These are phyloP conservation scores for Paramecium sonneborni DNA, from an alignment of 73 alveolate genomes.

Conservation along the genomic window DNA sequence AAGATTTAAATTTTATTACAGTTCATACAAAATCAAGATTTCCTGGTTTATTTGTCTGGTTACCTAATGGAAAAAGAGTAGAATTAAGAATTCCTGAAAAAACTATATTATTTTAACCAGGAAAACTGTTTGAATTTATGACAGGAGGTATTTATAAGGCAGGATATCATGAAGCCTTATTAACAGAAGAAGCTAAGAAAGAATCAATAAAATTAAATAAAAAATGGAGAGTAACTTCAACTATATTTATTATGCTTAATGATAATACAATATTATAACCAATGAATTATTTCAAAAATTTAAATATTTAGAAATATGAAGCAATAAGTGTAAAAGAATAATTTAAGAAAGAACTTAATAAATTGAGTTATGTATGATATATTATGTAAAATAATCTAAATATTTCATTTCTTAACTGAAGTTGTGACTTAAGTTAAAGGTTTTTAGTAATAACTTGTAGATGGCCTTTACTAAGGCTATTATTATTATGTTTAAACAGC, in stretches of 20 bases:
- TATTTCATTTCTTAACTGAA: neutral
- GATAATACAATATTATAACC: neutral
- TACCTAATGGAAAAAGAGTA: slow-evolving; percentile 68
- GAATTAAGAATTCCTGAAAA: slow-evolving; percentile 79
- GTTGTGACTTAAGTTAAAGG: neutral
- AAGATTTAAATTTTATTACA: slow-evolving; percentile 81
- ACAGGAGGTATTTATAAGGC: slow-evolving; percentile 89
- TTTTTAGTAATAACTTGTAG: slow-evolving; percentile 25
- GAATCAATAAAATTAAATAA: slow-evolving; percentile 46
- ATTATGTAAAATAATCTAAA: neutral
- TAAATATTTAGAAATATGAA: neutral
- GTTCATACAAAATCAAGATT: slow-evolving; percentile 79
- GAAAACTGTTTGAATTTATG: slow-evolving; percentile 80
- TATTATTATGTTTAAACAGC: neutral
- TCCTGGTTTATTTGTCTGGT: slow-evolving; percentile 85
- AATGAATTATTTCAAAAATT: neutral
- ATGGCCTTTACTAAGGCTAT: neutral
- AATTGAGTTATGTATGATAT: neutral
- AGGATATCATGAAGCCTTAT: slow-evolving; percentile 89
- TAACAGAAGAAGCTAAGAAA: slow-evolving; percentile 72
- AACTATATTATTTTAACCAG: slow-evolving; percentile 81
- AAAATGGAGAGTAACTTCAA: slow-evolving; percentile 26
- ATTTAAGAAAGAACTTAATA: neutral
- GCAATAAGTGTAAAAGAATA: slow-evolving; percentile 6
- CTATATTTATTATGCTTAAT: neutral